These are phyloP conservation scores for barley (Hordeum vulgare) DNA, from an alignment of 176 grass and related monocot species.

Conservation along the genomic window MorexV3_pseudomolecules_assembly NC_058518.1:400430341-400430840, in stretches of 20 bases:
- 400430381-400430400: constrained; percentile 41
- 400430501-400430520: constrained; percentile 30
- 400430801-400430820: not conserved
- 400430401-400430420: constrained; percentile 42
- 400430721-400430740: constrained; percentile 39
- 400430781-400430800: constrained; percentile 15
- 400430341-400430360: not conserved
- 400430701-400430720: not conserved
- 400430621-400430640: constrained; percentile 38
- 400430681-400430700: constrained; percentile 5
- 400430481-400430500: constrained; percentile 23
- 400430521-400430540: constrained; percentile 37
- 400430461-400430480: constrained; percentile 43
- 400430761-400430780: constrained; percentile 48
- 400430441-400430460: constrained; percentile 52
- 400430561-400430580: constrained; percentile 25
- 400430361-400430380: not conserved
- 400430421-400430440: constrained; percentile 33
- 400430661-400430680: constrained; percentile 39
- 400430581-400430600: constrained; percentile 11
- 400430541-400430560: constrained; percentile 36
- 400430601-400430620: constrained; percentile 45
- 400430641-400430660: constrained; percentile 46
- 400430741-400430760: constrained; percentile 28
- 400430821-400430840: not conserved